Percentiles rank a stretch among this genome's conserved stretches.
These are phyloP conservation scores for Suillus cothurnatus DNA, from an alignment of 768 basidiomycete genomes.

Conservation along the genomic window DNA sequence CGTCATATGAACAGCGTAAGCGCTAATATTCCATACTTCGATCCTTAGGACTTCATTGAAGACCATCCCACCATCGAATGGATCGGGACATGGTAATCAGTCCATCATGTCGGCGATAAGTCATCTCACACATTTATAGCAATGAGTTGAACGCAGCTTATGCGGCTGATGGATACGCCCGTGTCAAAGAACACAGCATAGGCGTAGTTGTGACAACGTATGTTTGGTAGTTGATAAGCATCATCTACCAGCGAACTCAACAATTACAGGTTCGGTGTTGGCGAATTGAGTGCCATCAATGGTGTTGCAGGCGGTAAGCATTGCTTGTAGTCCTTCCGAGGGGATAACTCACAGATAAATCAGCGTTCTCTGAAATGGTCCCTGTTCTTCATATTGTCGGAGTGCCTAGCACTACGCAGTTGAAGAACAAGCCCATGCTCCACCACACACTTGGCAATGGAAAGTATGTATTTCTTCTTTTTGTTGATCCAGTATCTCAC, in stretches of 20 bases:
- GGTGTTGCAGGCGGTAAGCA: constrained; percentile 71
- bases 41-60: constrained; percentile 73
- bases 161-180: constrained; percentile 92
- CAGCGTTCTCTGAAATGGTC: constrained; percentile 85
- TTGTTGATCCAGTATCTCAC: constrained; percentile 3
- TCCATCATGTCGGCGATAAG: not conserved
- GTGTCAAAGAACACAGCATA: constrained; percentile 74
- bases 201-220: constrained; percentile 82
- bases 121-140: constrained; percentile 37
- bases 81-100: constrained; percentile 79
- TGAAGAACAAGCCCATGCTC: constrained; percentile 70
- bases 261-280: constrained; percentile 78
- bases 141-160: constrained; percentile 89
- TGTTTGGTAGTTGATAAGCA: constrained; percentile 14
- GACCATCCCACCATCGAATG: constrained; percentile 77
- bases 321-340: not conserved
- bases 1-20: not conserved
- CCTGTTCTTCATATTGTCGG: constrained; percentile 90
- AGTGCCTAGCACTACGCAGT: constrained; percentile 72
- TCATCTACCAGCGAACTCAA: constrained; percentile 2
- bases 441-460: constrained; percentile 92
- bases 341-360: constrained; percentile 5
- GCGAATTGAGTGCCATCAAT: constrained; percentile 86
- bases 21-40: not conserved
- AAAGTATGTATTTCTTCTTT: constrained; percentile 38